Evolutionary conservation across 73 alveolate genomes (phyloP).

Genomic region (Paramecium octaurelia): DNA sequence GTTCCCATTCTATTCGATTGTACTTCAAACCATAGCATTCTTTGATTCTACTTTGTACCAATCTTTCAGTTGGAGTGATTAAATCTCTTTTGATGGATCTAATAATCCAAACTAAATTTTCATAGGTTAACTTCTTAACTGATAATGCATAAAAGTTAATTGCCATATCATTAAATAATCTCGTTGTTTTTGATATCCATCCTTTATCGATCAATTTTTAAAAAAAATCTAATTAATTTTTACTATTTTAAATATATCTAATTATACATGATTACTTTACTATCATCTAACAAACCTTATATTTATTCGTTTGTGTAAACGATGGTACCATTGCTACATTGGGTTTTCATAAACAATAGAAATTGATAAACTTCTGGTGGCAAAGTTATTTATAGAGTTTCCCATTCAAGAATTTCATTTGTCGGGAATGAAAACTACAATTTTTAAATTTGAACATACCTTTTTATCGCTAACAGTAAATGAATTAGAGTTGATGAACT

Average conservation of each 20-base stretch:
- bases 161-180: not conserved
- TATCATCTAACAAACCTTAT: not conserved
- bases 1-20: constrained; percentile 74
- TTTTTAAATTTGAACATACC: not conserved
- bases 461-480: constrained; percentile 29
- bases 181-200: constrained; percentile 21
- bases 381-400: not conserved
- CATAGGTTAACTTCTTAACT: constrained; percentile 62
- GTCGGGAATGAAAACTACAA: not conserved
- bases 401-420: constrained; percentile 35
- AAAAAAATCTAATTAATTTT: not conserved
- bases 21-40: constrained; percentile 78
- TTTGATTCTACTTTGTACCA: constrained; percentile 72
- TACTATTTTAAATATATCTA: not conserved
- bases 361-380: constrained; percentile 16
- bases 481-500: not conserved
- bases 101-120: constrained; percentile 78
- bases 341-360: not conserved
- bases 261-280: not conserved
- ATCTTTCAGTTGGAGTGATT: constrained; percentile 79
- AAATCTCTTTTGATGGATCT: constrained; percentile 67
- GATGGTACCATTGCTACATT: not conserved
- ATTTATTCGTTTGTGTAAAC: constrained; percentile 4
- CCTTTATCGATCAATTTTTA: constrained; percentile 23
- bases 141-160: not conserved